These are phyloP conservation scores for Galerina marginata DNA, from an alignment of 768 basidiomycete genomes.

Conservation along the genomic window DNA sequence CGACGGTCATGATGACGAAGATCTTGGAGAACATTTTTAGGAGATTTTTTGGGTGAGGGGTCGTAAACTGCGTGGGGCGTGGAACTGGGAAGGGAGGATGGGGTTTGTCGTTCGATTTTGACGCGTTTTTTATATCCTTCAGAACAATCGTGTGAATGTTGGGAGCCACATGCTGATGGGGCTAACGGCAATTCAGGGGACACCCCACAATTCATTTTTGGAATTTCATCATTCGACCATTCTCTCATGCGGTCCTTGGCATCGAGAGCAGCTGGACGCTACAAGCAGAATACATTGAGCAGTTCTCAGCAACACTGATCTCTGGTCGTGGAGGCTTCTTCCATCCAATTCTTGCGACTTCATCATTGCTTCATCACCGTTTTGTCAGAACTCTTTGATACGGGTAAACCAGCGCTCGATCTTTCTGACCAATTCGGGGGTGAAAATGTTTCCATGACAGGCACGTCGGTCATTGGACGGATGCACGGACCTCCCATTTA, in stretches of 20 bases:
- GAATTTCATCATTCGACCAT: neutral
- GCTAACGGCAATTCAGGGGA: neutral
- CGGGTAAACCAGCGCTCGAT: too few relatives aligned
- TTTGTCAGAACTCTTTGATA: too few relatives aligned
- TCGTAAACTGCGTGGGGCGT: neutral
- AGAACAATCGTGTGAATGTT: slow-evolving; percentile 1
- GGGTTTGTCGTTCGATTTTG: slow-evolving; percentile 9
- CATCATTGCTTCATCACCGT: too few relatives aligned
- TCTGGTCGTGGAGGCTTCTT: too few relatives aligned
- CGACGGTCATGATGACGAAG: slow-evolving; percentile 15
- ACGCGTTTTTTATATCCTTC: slow-evolving; percentile 1
- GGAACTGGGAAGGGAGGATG: neutral
- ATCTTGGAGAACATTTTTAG: slow-evolving; percentile 25
- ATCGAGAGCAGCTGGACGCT: neutral
- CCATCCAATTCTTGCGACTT: too few relatives aligned
- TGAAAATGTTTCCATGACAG: too few relatives aligned
- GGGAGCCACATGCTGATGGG: neutral
- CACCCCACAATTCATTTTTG: slow-evolving; percentile 3
- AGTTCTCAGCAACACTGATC: neutral
- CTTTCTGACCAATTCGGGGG: too few relatives aligned
- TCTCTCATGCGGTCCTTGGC: neutral
- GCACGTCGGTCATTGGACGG: too few relatives aligned
- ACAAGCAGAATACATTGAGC: neutral
- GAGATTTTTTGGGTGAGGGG: neutral
- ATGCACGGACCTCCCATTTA: too few relatives aligned